These are phyloP conservation scores for Ambrosiella beaveri DNA, from an alignment of 2,329 filamentous ascomycete genomes.

Conservation along the genomic window DNA sequence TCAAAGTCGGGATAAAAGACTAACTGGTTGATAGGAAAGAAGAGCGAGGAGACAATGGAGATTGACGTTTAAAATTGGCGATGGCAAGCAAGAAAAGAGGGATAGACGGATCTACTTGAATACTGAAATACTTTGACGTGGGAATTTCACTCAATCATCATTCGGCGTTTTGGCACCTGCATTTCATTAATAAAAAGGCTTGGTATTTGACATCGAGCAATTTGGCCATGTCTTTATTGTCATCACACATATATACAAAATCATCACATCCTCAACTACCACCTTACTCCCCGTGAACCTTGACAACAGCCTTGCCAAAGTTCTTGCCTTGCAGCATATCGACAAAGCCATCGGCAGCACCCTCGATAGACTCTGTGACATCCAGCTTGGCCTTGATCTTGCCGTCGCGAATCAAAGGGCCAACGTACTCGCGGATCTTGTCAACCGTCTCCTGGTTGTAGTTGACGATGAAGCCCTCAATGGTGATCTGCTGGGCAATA, in stretches of 20 bases:
- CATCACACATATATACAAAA: not conserved
- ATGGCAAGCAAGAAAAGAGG: not conserved
- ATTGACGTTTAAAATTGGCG: not conserved
- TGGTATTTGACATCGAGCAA: not conserved
- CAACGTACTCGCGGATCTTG: constrained; percentile 49
- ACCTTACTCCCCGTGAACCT: constrained; percentile 24
- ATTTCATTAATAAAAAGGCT: too few species aligned
- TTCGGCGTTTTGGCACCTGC: too few species aligned
- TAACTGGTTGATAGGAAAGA: not conserved
- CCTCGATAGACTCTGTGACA: constrained; percentile 61
- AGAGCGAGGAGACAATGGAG: not conserved
- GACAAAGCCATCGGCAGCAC: constrained; percentile 55
- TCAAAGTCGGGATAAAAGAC: not conserved
- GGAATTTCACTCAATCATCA: too few species aligned
- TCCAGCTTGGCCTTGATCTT: constrained; percentile 53
- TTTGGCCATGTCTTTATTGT: not conserved
- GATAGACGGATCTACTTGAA: too few species aligned
- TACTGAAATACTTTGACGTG: too few species aligned
- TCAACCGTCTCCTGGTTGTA: constrained; percentile 57
- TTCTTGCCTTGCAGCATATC: constrained; percentile 64
- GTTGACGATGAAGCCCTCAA: constrained; percentile 64
- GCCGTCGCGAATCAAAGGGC: constrained; percentile 45
- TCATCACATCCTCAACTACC: not conserved
- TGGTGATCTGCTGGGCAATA: constrained; percentile 49
- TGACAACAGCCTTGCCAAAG: constrained; percentile 71